Percentiles rank a stretch among this genome's conserved stretches.
Evolutionary conservation across 306 rosid species (phyloP).

Genomic region (Astragalus membranaceus): DNA sequence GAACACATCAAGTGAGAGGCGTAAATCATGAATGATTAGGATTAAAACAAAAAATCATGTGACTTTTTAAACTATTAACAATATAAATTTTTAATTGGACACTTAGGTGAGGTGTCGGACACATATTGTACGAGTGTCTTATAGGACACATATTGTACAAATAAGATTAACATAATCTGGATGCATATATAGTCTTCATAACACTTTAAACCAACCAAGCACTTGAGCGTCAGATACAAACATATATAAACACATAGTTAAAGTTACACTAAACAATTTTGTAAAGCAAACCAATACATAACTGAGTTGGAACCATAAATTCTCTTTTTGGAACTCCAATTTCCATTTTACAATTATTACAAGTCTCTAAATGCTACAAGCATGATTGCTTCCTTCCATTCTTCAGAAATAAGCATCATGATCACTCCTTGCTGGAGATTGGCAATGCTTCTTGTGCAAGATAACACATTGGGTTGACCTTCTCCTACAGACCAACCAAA

Average conservation of each 20-base stretch:
- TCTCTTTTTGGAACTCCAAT: not conserved
- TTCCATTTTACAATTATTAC: not conserved
- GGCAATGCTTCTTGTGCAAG: constrained; percentile 16
- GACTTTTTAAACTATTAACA: too few relatives aligned
- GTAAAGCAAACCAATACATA: constrained; percentile 8
- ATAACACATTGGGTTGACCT: constrained; percentile 1
- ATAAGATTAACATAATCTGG: not conserved
- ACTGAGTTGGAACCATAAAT: not conserved
- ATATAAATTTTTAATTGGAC: too few relatives aligned
- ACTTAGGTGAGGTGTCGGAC: too few relatives aligned
- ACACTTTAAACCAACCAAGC: not conserved
- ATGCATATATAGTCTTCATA: not conserved
- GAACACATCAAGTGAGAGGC: too few relatives aligned
- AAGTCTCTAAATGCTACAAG: not conserved
- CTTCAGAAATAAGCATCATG: constrained; percentile 6
- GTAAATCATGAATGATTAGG: too few relatives aligned
- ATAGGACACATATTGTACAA: not conserved
- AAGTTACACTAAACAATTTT: not conserved
- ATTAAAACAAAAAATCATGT: too few relatives aligned
- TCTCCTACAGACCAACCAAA: not conserved
- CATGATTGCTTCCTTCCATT: not conserved
- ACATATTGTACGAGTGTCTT: too few relatives aligned
- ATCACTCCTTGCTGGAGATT: not conserved
- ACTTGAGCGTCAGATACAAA: not conserved
- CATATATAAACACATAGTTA: constrained; percentile 12